phyloP scores from a whole-genome alignment of 2,329 filamentous ascomycete genomes.

The Hymenoscyphus infarciens region DNA sequence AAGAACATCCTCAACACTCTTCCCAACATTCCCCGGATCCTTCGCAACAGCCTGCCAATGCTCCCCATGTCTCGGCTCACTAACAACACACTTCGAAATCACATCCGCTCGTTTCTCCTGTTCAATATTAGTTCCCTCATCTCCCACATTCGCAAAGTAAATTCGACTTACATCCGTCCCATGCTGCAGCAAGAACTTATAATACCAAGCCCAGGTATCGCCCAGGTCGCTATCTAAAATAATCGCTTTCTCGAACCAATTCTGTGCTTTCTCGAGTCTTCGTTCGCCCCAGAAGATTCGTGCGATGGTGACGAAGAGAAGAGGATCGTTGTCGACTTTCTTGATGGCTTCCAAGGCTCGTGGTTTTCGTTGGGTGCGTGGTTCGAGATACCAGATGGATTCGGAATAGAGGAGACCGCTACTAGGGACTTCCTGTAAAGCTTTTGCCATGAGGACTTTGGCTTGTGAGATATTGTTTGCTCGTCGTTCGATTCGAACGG shows the following conservation, averaged over 20 bases:
- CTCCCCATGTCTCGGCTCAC: constrained; percentile 90
- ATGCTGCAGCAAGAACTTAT: constrained; percentile 87
- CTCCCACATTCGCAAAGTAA: neutral
- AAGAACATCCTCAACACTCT: constrained; percentile 75
- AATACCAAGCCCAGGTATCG: constrained; percentile 98
- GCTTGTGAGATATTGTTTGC: constrained; percentile 81
- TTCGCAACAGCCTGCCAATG: constrained; percentile 85
- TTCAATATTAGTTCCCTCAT: constrained; percentile 12
- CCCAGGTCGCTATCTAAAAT: constrained; percentile 81
- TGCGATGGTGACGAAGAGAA: constrained; percentile 85
- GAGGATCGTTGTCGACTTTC: constrained; percentile 88
- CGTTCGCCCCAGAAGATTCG: constrained; percentile 96
- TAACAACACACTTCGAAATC: constrained; percentile 72
- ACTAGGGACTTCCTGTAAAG: constrained; percentile 84
- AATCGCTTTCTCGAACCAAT: constrained; percentile 96
- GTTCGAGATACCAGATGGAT: constrained; percentile 91
- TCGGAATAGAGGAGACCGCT: constrained; percentile 89
- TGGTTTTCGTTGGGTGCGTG: constrained; percentile 87
- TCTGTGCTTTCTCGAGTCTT: constrained; percentile 87
- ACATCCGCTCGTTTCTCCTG: constrained; percentile 85
- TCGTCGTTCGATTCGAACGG: constrained; percentile 86
- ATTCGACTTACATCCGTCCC: constrained; percentile 64
- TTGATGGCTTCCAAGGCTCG: constrained; percentile 92
- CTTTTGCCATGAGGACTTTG: constrained; percentile 88
- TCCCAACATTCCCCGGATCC: constrained; percentile 74